phyloP scores from a whole-genome alignment of 2,329 filamentous ascomycete genomes.

The Cladosporium sp. region DNA sequence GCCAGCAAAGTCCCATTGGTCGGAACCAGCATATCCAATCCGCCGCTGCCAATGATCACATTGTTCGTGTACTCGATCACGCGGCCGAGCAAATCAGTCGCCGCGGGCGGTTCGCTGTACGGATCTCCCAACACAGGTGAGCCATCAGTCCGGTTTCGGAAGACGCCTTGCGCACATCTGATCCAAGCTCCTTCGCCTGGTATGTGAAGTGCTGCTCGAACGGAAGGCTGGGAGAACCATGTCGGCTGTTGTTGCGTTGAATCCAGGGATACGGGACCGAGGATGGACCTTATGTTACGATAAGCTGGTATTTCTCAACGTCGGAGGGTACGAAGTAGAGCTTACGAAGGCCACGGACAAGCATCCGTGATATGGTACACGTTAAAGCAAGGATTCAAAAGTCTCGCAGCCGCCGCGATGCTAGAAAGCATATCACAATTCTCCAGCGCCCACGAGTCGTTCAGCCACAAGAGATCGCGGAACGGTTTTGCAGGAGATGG shows the following conservation, averaged over 20 bases:
- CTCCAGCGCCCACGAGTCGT: slow-evolving; percentile 6
- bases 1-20: slow-evolving; percentile 49
- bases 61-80: slow-evolving; percentile 51
- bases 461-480: slow-evolving; percentile 12
- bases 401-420: slow-evolving; percentile 27
- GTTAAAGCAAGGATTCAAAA: slow-evolving; percentile 31
- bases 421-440: slow-evolving; percentile 30
- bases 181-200: slow-evolving; percentile 7
- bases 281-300: too few relatives aligned
- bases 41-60: slow-evolving; percentile 45
- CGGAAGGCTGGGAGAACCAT: slow-evolving; percentile 15
- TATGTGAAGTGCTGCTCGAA: slow-evolving; percentile 11
- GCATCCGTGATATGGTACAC: slow-evolving; percentile 29
- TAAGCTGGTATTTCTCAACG: too few relatives aligned
- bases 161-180: slow-evolving; percentile 16
- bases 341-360: slow-evolving; percentile 26
- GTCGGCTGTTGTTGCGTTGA: slow-evolving; percentile 38
- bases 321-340: not conserved
- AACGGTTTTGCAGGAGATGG: slow-evolving; percentile 30
- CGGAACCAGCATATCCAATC: slow-evolving; percentile 45
- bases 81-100: slow-evolving; percentile 36
- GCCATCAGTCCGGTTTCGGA: slow-evolving; percentile 19
- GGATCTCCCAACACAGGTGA: slow-evolving; percentile 24
- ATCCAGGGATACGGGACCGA: too few relatives aligned
- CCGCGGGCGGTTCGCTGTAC: slow-evolving; percentile 34